A percentile compares a stretch with the other conserved stretches of the same genome.
Evolutionary conservation across 2,329 filamentous ascomycete species (phyloP).

Genomic region (Tolypocladium paradoxum): DNA sequence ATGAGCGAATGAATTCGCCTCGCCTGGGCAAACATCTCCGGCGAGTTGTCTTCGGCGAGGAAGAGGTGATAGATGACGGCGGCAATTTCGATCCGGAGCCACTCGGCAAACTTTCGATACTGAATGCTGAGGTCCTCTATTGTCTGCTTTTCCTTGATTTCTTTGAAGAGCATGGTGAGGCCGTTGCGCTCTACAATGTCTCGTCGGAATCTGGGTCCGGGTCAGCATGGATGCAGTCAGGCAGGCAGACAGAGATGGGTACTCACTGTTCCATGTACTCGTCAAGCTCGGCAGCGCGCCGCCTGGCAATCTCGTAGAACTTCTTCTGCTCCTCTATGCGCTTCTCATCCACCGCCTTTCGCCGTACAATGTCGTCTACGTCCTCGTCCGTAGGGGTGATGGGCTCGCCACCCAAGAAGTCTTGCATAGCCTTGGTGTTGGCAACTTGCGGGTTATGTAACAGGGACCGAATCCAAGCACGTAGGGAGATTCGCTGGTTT

Average conservation of each 20-base stretch:
- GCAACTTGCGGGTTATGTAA: constrained; percentile 78
- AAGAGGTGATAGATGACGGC: constrained; percentile 96
- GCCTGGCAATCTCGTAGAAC: constrained; percentile 91
- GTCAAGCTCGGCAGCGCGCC: constrained; percentile 84
- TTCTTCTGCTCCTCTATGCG: constrained; percentile 84
- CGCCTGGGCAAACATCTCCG: constrained; percentile 86
- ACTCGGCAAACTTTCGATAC: constrained; percentile 97
- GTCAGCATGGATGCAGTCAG: constrained; percentile 8
- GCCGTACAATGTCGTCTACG: constrained; percentile 63
- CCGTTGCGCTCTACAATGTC: constrained; percentile 66
- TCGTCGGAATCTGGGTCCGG: constrained; percentile 42
- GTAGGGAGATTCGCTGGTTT: constrained; percentile 79
- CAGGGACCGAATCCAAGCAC: constrained; percentile 80
- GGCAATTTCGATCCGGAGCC: constrained; percentile 92
- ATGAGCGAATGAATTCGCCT: constrained; percentile 92
- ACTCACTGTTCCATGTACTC: constrained; percentile 91
- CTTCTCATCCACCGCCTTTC: constrained; percentile 77
- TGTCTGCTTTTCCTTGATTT: constrained; percentile 81
- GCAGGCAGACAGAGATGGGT: neutral
- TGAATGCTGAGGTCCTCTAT: constrained; percentile 85
- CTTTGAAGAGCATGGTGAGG: constrained; percentile 81
- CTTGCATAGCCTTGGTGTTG: constrained; percentile 68
- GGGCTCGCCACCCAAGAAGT: constrained; percentile 69
- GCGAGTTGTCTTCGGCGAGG: constrained; percentile 94
- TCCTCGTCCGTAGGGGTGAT: constrained; percentile 74